A percentile compares a stretch with the other conserved stretches of the same genome.
These are phyloP conservation scores for Cupressus sempervirens DNA, from an alignment of 75 land plant species.

Conservation along the genomic window DNA sequence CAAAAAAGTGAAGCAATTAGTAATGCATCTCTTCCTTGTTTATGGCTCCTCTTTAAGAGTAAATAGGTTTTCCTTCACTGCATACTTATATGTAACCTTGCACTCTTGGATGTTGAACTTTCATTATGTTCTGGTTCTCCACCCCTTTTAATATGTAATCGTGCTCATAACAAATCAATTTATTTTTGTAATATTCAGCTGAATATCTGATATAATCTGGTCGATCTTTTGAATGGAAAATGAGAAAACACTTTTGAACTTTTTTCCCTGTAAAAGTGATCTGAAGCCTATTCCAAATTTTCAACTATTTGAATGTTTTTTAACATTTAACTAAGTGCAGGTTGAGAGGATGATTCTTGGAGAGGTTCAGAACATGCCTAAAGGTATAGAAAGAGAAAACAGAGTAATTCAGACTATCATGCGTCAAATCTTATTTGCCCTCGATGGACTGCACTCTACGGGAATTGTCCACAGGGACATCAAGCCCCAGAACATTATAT, in stretches of 20 bases:
- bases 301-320: not conserved
- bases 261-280: not conserved
- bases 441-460: constrained; percentile 90
- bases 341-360: constrained; percentile 80
- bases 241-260: not conserved
- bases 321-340: constrained; percentile 26
- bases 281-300: not conserved
- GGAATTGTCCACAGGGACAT: constrained; percentile 98
- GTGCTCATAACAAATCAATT: too few species aligned
- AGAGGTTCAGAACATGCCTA: constrained; percentile 69
- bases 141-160: too few species aligned
- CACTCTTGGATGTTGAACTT: too few species aligned
- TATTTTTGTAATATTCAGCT: too few species aligned
- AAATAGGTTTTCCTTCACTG: not conserved
- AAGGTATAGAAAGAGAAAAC: constrained; percentile 90
- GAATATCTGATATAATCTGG: too few species aligned
- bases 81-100: not conserved
- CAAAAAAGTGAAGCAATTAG: not conserved
- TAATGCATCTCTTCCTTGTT: not conserved
- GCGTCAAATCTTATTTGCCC: constrained; percentile 77
- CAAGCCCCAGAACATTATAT: constrained; percentile 96
- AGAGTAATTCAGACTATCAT: constrained; percentile 81
- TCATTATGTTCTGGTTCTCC: too few species aligned
- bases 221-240: not conserved
- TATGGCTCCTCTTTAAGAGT: not conserved